phyloP scores from a whole-genome alignment of 2,329 filamentous ascomycete genomes.

The Metarhizium guizhouense region DNA sequence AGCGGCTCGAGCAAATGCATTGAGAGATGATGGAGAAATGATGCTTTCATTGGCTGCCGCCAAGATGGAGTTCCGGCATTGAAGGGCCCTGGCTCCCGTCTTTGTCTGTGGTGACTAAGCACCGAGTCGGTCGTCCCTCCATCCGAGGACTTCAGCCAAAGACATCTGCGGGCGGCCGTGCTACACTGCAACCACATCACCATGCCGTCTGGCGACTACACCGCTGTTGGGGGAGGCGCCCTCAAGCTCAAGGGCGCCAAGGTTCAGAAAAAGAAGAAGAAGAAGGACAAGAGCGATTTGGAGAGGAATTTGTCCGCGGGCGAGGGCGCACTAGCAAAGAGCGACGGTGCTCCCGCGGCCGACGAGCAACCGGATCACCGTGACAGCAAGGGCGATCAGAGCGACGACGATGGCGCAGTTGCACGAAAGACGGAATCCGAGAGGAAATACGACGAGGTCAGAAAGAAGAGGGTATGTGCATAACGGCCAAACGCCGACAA shows the following conservation, averaged over 20 bases:
- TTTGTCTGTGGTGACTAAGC: not conserved
- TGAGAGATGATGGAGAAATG: constrained; percentile 2
- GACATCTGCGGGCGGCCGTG: too few relatives aligned
- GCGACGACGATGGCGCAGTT: constrained; percentile 19
- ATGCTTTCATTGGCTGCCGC: not conserved
- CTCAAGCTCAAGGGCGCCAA: constrained; percentile 78
- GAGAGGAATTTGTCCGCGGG: constrained; percentile 36
- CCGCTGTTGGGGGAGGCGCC: constrained; percentile 56
- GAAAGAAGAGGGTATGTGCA: constrained; percentile 64
- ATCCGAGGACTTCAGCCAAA: too few relatives aligned
- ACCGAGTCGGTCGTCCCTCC: too few relatives aligned
- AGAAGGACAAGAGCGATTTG: constrained; percentile 36
- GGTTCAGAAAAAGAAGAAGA: constrained; percentile 58
- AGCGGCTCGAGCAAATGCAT: not conserved
- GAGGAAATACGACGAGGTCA: constrained; percentile 67
- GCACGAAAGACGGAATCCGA: constrained; percentile 75
- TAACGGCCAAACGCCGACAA: not conserved
- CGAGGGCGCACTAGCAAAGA: constrained; percentile 8
- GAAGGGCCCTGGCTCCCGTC: too few relatives aligned
- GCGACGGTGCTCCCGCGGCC: constrained; percentile 2
- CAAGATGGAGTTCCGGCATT: too few relatives aligned
- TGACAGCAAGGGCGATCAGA: constrained; percentile 22
- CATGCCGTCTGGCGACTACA: constrained; percentile 68
- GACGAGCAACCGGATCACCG: constrained; percentile 18
- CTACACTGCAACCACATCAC: not conserved